Evolutionary conservation across 495 filamentous ascomycete genomes (phyloP).

Genomic region (Halenospora varia): DNA sequence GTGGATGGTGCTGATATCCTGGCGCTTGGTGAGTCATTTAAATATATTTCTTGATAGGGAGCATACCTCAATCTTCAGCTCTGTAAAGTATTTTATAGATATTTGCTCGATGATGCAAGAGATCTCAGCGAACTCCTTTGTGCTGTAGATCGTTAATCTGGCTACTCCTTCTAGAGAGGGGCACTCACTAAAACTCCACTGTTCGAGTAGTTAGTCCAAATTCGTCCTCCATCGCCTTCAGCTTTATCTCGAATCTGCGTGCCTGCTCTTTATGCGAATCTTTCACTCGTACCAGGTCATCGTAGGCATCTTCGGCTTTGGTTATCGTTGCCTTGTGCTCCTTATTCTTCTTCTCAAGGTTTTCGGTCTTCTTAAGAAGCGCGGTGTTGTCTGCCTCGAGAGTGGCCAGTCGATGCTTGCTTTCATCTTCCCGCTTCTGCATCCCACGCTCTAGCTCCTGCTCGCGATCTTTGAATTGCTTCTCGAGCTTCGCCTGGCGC

Average conservation of each 20-base stretch:
- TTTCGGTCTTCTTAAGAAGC: constrained; percentile 6
- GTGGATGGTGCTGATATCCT: no score
- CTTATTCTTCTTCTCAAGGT: background rate
- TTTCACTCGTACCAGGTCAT: constrained; percentile 8
- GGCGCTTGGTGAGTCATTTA: no score
- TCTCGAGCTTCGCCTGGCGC: constrained; percentile 1
- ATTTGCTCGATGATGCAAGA: no score
- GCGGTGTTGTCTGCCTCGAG: constrained; percentile 4
- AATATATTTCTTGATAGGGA: no score
- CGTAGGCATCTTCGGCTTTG: constrained; percentile 12
- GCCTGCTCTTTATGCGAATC: constrained; percentile 1
- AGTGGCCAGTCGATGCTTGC: constrained; percentile 1
- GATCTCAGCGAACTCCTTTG: no score
- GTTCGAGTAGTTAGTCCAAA: constrained; percentile 9
- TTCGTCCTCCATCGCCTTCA: constrained; percentile 17
- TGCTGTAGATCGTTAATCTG: no score
- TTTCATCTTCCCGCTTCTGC: constrained; percentile 1
- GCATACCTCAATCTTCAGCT: no score
- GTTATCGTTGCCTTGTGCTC: background rate
- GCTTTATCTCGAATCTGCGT: background rate
- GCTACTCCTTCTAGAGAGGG: constrained; percentile 1
- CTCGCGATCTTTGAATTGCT: constrained; percentile 1
- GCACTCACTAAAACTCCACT: constrained; percentile 19
- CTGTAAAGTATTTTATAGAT: no score
- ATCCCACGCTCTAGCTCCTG: constrained; percentile 4